Evolutionary conservation across 306 rosid genomes (phyloP).

Genomic region (Prunus kanzakura): DNA sequence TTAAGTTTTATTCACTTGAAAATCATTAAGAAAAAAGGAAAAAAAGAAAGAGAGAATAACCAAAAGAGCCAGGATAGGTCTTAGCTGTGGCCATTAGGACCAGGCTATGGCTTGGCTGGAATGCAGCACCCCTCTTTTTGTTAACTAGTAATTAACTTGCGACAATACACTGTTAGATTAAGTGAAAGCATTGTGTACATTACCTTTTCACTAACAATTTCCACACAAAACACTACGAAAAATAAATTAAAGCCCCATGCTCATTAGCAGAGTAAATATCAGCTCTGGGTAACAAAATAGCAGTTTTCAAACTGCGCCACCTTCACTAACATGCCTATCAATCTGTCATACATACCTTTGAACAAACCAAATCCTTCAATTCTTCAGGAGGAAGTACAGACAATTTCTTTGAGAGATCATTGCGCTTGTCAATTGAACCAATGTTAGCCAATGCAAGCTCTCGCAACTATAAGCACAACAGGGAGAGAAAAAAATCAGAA

Average conservation of each 20-base stretch:
- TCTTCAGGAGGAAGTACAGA: constrained; percentile 73
- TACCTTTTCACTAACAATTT: neutral
- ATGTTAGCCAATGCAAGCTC: constrained; percentile 80
- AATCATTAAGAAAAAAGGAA: neutral
- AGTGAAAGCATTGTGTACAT: neutral
- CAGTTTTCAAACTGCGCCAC: neutral
- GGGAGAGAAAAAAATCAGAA: constrained; percentile 13
- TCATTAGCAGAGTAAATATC: neutral
- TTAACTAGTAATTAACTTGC: too few species aligned
- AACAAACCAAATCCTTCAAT: constrained; percentile 81
- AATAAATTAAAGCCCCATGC: neutral
- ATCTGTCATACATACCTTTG: constrained; percentile 57
- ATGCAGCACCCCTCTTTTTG: neutral
- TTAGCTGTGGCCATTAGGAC: neutral
- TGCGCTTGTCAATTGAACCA: constrained; percentile 86
- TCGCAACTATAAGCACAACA: constrained; percentile 55
- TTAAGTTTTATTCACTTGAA: neutral
- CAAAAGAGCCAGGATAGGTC: neutral
- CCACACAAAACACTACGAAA: neutral
- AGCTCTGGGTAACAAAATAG: neutral
- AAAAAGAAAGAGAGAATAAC: neutral
- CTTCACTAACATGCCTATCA: neutral
- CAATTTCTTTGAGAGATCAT: constrained; percentile 80
- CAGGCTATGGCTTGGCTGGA: neutral
- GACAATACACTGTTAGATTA: neutral